These are phyloP conservation scores for Nannochloropsis salina DNA, from an alignment of 108 stramenopile genomes.

Conservation along the genomic window DNA sequence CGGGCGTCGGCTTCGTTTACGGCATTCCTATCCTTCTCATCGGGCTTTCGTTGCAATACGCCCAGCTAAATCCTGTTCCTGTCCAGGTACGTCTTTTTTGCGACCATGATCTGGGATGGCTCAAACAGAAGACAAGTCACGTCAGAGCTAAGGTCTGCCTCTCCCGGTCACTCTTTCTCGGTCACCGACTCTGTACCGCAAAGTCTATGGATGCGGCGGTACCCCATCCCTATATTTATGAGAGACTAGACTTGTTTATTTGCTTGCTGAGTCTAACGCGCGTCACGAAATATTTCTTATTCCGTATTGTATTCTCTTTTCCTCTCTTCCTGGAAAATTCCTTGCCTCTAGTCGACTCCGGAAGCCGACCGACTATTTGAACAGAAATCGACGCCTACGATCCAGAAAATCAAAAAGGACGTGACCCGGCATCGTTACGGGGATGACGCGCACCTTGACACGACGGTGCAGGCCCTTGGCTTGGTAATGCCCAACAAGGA, in stretches of 20 bases:
- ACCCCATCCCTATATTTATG: too few relatives aligned
- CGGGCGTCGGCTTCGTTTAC: conserved; percentile 91
- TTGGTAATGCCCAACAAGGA: conserved; percentile 83
- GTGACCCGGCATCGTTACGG: conserved; percentile 96
- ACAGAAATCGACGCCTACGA: conserved; percentile 69
- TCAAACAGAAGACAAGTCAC: not conserved
- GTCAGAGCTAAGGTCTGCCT: too few relatives aligned
- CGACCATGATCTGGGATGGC: not conserved
- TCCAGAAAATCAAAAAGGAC: conserved; percentile 80
- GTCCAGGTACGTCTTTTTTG: conserved; percentile 17
- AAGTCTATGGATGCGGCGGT: too few relatives aligned
- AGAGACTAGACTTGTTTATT: too few relatives aligned
- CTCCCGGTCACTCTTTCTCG: too few relatives aligned
- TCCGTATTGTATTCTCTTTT: not conserved
- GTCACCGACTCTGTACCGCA: too few relatives aligned
- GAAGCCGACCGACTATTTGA: conserved; percentile 56
- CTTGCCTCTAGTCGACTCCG: not conserved
- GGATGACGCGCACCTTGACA: conserved; percentile 95
- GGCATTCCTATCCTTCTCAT: conserved; percentile 89
- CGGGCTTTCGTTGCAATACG: conserved; percentile 82
- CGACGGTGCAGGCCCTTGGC: conserved; percentile 88
- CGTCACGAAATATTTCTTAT: too few relatives aligned
- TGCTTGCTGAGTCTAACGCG: too few relatives aligned
- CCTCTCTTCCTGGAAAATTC: not conserved
- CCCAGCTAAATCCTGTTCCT: conserved; percentile 88